phyloP scores from a whole-genome alignment of 257 asterid species.

The Salvia rosmarinus region DNA sequence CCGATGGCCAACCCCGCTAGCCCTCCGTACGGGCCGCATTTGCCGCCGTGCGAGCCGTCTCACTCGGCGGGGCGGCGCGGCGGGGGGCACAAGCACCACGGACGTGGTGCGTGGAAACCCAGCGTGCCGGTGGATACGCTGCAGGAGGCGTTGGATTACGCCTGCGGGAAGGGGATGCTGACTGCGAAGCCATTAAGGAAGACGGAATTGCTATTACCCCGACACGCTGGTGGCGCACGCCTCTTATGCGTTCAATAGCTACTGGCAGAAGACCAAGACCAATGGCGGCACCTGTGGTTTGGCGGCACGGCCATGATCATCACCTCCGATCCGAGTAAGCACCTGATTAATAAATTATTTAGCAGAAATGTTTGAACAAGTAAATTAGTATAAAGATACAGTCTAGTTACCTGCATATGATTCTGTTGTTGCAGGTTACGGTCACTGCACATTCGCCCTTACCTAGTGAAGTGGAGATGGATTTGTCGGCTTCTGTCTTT shows the following conservation, averaged over 20 bases:
- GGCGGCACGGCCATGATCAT: constrained; percentile 93
- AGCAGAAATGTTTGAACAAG: background rate
- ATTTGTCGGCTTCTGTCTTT: background rate
- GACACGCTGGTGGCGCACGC: constrained; percentile 80
- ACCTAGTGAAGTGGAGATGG: constrained; percentile 39
- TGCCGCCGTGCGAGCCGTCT: constrained; percentile 77
- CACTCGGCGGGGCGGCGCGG: constrained; percentile 28
- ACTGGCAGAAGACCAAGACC: constrained; percentile 84
- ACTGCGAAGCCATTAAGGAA: constrained; percentile 72
- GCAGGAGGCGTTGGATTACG: constrained; percentile 81
- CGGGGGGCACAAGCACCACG: constrained; percentile 46
- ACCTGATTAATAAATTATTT: background rate
- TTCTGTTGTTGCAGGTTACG: constrained; percentile 65
- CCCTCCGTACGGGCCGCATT: constrained; percentile 63
- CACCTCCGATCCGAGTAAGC: constrained; percentile 81
- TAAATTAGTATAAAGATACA: background rate
- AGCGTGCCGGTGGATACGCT: constrained; percentile 81
- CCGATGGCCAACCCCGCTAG: constrained; percentile 46
- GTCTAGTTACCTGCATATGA: background rate
- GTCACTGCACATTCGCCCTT: constrained; percentile 65
- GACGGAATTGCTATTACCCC: constrained; percentile 75
- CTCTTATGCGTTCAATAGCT: constrained; percentile 85
- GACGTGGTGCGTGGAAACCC: constrained; percentile 94
- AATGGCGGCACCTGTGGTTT: constrained; percentile 83
- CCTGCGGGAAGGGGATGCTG: constrained; percentile 92